Evolutionary conservation across 139 green algal species (phyloP), one percentile per base, ranked within the genome.

Genomic region (Micromonas pusilla): DNA sequence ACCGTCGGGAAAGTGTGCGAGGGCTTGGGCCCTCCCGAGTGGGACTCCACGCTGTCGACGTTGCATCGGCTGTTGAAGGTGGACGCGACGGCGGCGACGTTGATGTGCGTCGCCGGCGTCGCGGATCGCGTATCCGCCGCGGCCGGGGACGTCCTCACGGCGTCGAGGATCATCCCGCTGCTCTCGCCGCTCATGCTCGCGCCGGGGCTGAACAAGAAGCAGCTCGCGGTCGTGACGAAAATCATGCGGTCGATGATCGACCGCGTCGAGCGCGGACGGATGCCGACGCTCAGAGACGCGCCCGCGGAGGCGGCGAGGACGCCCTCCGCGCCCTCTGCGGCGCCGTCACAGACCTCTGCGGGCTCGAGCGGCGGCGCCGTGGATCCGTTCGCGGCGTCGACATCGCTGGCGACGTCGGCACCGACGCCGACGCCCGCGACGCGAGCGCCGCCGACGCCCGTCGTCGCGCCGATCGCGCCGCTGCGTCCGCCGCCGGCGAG

Each of bases 101-200:
- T 88, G 6, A 87, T 91, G 87, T 88, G 84, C 32, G 84, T 89
- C 30, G 60, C 92, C n/a, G 82, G 62, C 2, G 81, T 97, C 53
- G 80, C 81, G 0, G 80, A 88, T 16, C 68, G 84, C 13, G 83
- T 97, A 21, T 83, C 84, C 0, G 80, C 74, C 60, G 71, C 88
- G 72, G 86, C 76, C 30, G 90, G 90, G 0, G 30, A 81, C 0
- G 79, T 81, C 21, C 31, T 90, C 16, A 86, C 85, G 0, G 90
- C 87, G 2, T 37, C 85, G 32, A 75, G 75, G 1, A 73, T 91
- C 28, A 76, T 96, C 64, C 91, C 91, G 30, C 54, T 91, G 45
- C 79, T 93, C 57, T 79, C 39, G 23, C 89, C 91, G 31, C 78
- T 91, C 73, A 82, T 93, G 70, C 53, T 89, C 34, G 71, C 62